Conservation (phyloP, 306 rosid genomes). For the Psophocarpus tetragonolobus region DNA sequence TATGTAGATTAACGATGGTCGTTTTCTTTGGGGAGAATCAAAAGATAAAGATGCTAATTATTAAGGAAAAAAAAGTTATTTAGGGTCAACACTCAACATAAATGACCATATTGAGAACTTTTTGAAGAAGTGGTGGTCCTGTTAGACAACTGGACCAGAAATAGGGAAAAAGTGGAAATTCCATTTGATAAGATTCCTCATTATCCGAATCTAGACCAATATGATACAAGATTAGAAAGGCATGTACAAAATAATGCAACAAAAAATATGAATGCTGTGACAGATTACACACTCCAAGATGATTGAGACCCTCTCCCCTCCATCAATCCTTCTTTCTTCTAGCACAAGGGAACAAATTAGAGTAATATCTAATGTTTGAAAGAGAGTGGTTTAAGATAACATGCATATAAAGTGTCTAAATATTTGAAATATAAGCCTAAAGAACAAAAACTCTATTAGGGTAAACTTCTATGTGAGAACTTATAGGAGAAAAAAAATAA, state of each 20-base stretch:
- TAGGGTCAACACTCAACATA: background rate
- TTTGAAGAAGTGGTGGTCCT: conserved; percentile 31
- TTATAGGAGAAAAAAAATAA: too few species aligned
- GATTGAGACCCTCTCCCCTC: background rate
- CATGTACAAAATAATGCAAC: background rate
- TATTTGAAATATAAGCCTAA: background rate
- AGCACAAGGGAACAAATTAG: background rate
- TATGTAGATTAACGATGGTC: background rate
- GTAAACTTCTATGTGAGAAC: too few species aligned
- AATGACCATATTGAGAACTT: background rate
- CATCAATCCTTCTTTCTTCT: background rate
- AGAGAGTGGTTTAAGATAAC: background rate
- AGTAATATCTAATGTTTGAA: background rate
- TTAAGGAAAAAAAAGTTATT: background rate
- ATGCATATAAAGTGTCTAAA: background rate
- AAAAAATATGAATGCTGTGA: background rate
- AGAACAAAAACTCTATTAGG: background rate
- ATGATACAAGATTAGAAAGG: background rate
- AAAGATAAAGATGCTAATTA: conserved; percentile 3
- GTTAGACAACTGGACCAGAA: background rate
- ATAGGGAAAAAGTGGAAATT: background rate
- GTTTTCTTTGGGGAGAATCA: background rate
- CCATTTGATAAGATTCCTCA: background rate
- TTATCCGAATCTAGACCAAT: background rate
- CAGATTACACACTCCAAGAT: background rate